Evolutionary conservation across 306 rosid species (phyloP).

Genomic region (Quercus glauca): DNA sequence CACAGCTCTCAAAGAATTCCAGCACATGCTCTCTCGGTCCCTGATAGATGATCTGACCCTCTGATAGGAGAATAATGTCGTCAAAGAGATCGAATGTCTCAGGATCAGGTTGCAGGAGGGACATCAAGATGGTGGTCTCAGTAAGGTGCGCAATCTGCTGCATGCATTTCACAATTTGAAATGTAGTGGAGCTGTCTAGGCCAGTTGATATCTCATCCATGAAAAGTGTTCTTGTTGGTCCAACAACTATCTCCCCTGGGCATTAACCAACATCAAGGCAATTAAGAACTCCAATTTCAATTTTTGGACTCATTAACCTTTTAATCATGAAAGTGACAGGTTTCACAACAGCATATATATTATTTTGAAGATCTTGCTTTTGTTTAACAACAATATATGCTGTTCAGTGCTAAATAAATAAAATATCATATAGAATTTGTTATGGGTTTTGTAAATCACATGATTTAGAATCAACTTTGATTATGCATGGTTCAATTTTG

Average conservation of each 20-base stretch:
- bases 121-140: not conserved
- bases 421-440: no score
- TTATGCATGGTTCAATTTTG: not conserved
- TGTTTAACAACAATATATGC: no score
- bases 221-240: conserved; percentile 2
- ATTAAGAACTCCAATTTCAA: not conserved
- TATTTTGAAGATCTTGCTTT: no score
- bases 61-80: conserved; percentile 2
- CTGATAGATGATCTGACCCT: not conserved
- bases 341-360: no score
- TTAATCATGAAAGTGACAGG: not conserved
- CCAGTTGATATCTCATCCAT: conserved; percentile 15
- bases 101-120: conserved; percentile 5
- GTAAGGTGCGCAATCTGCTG: not conserved
- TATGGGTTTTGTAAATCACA: no score
- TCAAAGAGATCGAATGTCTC: conserved; percentile 2
- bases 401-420: no score
- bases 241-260: conserved; percentile 6
- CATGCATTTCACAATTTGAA: not conserved
- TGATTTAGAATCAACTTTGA: not conserved
- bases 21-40: not conserved
- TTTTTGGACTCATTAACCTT: not conserved
- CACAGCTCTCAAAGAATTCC: not conserved
- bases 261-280: not conserved
- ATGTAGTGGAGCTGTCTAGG: conserved; percentile 4